Conservation (phyloP, 441 rosid species). For the Populus hybrid region DNA sequence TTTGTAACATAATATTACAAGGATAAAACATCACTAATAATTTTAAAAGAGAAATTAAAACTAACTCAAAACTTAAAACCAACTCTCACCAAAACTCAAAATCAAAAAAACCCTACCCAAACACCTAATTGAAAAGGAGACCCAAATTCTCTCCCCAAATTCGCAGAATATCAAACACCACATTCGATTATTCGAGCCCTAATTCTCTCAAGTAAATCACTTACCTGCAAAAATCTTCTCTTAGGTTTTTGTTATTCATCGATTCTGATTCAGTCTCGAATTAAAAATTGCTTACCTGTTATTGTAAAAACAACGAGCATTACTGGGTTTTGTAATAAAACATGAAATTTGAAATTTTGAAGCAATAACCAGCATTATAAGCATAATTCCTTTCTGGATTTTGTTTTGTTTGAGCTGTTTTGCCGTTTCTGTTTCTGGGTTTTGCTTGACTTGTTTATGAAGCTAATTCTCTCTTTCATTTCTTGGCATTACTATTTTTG, state of each 20-base stretch:
- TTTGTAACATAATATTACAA: no score
- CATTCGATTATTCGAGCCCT: neutral
- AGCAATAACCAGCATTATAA: neutral
- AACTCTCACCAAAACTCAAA: neutral
- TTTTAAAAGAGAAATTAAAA: neutral
- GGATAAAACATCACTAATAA: no score
- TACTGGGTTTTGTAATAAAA: neutral
- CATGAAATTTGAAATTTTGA: neutral
- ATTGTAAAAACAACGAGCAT: neutral
- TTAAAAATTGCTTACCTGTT: neutral
- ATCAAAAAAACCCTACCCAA: slow-evolving; percentile 7
- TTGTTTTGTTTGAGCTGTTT: neutral
- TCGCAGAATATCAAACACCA: neutral
- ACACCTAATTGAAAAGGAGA: slow-evolving; percentile 1
- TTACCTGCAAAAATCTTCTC: neutral
- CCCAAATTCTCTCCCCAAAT: neutral
- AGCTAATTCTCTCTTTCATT: neutral
- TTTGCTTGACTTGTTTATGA: neutral
- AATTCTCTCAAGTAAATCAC: neutral
- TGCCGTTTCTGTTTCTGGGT: neutral
- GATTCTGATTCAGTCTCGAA: neutral
- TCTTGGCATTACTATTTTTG: neutral
- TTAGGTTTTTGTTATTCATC: neutral
- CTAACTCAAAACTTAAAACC: neutral
- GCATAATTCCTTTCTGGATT: neutral